Evolutionary conservation across 306 rosid species (phyloP).

Genomic region (Lagenaria siceraria): DNA sequence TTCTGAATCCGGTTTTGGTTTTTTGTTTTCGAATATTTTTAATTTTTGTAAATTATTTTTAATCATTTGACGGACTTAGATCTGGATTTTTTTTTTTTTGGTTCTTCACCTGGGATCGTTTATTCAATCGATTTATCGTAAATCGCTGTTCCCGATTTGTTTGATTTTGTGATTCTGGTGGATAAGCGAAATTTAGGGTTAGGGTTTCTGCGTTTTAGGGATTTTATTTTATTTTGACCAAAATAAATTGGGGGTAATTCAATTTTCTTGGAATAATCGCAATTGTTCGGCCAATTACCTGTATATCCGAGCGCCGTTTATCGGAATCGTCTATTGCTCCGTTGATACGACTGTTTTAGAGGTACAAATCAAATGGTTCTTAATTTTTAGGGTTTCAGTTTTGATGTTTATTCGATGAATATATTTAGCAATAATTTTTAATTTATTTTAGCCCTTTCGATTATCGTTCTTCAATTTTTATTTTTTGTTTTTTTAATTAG

Average conservation of each 20-base stretch:
- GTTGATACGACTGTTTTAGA: neutral
- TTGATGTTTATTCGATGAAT: neutral
- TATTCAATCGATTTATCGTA: neutral
- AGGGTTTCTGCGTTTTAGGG: conserved; percentile 48
- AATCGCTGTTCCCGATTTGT: conserved; percentile 10
- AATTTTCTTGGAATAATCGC: neutral
- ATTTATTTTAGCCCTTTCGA: neutral
- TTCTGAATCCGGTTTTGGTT: neutral
- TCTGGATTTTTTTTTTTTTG: neutral
- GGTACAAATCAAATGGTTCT: neutral
- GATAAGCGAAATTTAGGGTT: conserved; percentile 34
- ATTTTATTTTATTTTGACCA: conserved; percentile 16
- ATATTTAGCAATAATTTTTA: too few relatives aligned
- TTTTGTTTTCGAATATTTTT: neutral
- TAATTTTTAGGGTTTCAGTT: neutral
- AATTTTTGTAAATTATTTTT: conserved; percentile 3
- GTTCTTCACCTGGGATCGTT: neutral
- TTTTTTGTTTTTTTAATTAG: neutral
- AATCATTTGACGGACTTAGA: neutral
- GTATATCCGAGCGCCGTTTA: neutral
- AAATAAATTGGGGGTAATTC: conserved; percentile 26
- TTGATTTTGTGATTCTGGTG: conserved; percentile 18
- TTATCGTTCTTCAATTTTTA: neutral
- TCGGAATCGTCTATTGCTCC: neutral
- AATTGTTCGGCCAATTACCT: neutral